Conservation (phyloP, 768 basidiomycete species). For the Rhodotorula kratochvilovae region DNA sequence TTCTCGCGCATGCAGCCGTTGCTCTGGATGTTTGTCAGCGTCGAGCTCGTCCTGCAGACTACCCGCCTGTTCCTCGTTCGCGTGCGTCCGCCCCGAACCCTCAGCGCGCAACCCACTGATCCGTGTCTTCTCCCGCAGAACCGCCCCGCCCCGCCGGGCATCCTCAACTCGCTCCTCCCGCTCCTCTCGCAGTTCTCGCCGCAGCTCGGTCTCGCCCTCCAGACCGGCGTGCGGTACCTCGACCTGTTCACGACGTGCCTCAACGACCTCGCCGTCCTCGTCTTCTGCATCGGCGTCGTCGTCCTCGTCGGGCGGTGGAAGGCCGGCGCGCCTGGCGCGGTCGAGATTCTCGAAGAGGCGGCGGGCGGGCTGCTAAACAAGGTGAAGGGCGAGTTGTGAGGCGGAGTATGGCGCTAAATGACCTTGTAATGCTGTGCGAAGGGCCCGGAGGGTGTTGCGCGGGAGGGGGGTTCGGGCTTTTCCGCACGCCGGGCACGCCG, state of each 20-base stretch:
- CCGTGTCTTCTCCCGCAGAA: constrained; percentile 17
- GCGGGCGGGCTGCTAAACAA: constrained; percentile 10
- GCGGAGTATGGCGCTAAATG: too few relatives aligned
- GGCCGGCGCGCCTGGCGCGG: neutral
- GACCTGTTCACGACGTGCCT: constrained; percentile 38
- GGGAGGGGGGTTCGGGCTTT: too few relatives aligned
- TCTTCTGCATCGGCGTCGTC: constrained; percentile 39
- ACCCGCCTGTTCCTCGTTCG: constrained; percentile 40
- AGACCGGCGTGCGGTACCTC: constrained; percentile 39
- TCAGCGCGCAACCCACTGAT: neutral
- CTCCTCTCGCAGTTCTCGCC: constrained; percentile 41
- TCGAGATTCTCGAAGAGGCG: constrained; percentile 5
- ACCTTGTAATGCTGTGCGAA: neutral
- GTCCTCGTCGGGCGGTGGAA: constrained; percentile 26
- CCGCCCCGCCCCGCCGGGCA: constrained; percentile 33
- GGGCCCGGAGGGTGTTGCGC: neutral
- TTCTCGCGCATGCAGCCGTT: constrained; percentile 25
- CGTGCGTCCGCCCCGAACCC: constrained; percentile 6
- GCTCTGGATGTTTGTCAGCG: constrained; percentile 42
- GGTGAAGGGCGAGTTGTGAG: constrained; percentile 26
- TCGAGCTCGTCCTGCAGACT: constrained; percentile 43
- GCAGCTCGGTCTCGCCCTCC: constrained; percentile 31
- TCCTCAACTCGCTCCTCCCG: constrained; percentile 40
- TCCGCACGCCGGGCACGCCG: too few relatives aligned
- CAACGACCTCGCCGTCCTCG: constrained; percentile 43